A percentile compares a stretch with the other conserved stretches of the same genome.
phyloP scores from a whole-genome alignment of 2,329 filamentous ascomycete species.

The Botrytis byssoidea region DNA sequence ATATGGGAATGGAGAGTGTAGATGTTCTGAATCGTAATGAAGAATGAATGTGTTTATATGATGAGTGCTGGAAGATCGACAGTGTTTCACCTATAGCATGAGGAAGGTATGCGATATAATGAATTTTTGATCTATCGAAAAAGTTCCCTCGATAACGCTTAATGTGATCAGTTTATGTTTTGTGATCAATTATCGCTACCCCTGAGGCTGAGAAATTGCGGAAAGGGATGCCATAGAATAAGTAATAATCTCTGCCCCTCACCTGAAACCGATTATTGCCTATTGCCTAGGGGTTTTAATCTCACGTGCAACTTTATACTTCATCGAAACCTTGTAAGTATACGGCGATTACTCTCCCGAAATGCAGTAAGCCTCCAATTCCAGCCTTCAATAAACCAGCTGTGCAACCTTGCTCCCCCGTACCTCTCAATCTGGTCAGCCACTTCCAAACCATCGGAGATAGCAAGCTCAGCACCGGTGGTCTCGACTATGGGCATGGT shows the following conservation, averaged over 20 bases:
- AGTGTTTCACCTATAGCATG: neutral
- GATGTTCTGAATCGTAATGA: neutral
- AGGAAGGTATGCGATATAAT: neutral
- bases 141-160: neutral
- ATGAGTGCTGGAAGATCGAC: neutral
- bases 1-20: neutral
- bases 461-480: slow-evolving; percentile 29
- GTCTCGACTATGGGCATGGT: slow-evolving; percentile 30
- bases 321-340: neutral
- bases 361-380: too few species aligned
- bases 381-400: neutral
- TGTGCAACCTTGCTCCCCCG: neutral
- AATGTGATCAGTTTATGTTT: neutral
- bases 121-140: slow-evolving; percentile 10
- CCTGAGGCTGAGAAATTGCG: neutral
- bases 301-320: neutral
- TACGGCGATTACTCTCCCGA: neutral
- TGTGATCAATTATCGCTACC: neutral
- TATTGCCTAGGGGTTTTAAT: neutral
- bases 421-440: neutral
- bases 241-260: neutral
- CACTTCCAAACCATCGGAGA: slow-evolving; percentile 23
- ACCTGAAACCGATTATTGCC: neutral
- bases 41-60: neutral
- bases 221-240: neutral